Conservation (phyloP, 306 rosid genomes). For the Arachis stenosperma region DNA sequence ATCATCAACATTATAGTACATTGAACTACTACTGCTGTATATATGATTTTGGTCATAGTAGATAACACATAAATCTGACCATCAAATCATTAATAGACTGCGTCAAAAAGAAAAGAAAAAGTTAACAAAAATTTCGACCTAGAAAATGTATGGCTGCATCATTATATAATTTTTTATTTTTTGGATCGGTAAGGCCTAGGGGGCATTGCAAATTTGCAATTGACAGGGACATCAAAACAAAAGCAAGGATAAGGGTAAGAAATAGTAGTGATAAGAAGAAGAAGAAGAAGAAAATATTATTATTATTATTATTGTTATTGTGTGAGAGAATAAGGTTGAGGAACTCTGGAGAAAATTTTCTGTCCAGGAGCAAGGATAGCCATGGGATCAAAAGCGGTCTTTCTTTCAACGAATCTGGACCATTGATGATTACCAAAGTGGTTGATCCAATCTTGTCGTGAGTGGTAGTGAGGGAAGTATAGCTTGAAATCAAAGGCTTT, state of each 20-base stretch:
- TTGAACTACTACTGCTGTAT: not conserved
- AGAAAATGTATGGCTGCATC: slow-evolving; percentile 36
- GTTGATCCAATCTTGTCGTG: slow-evolving; percentile 70
- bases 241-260: not conserved
- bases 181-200: not conserved
- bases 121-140: slow-evolving; percentile 36
- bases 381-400: slow-evolving; percentile 73
- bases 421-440: slow-evolving; percentile 77
- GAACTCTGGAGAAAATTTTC: slow-evolving; percentile 66
- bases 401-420: slow-evolving; percentile 63
- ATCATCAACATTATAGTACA: not conserved
- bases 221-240: not conserved
- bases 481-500: slow-evolving; percentile 72
- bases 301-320: not conserved
- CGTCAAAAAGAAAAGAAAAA: not conserved
- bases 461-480: slow-evolving; percentile 81
- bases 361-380: slow-evolving; percentile 92
- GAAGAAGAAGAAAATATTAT: not conserved
- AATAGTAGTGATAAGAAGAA: not conserved
- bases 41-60: slow-evolving; percentile 18
- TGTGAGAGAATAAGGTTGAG: slow-evolving; percentile 33
- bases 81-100: slow-evolving; percentile 16
- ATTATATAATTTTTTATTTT: not conserved
- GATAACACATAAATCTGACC: not conserved
- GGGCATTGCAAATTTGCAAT: not conserved